A percentile compares a stretch with the other conserved stretches of the same genome.
These are phyloP conservation scores for Pugionium cornutum DNA, from an alignment of 345 rosid species.

Conservation along the genomic window DNA sequence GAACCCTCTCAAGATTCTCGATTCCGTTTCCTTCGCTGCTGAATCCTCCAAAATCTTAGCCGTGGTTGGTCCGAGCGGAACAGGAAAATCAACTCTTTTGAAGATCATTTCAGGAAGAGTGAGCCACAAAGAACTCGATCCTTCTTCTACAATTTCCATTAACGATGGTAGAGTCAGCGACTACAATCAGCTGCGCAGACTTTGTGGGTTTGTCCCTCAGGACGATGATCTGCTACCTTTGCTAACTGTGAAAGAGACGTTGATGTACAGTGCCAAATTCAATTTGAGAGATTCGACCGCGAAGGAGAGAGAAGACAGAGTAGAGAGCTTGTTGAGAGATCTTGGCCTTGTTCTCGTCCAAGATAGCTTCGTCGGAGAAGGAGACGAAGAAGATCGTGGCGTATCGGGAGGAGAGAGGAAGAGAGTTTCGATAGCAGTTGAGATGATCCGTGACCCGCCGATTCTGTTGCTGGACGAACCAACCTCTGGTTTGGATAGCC, in stretches of 20 bases:
- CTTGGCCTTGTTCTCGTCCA: constrained; percentile 58
- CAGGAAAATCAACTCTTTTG: constrained; percentile 84
- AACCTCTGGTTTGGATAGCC: constrained; percentile 86
- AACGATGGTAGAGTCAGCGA: constrained; percentile 41
- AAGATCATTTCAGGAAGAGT: constrained; percentile 75
- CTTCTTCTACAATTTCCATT: constrained; percentile 47
- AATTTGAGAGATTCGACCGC: constrained; percentile 54
- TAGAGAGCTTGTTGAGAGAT: constrained; percentile 64
- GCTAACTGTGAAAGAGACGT: constrained; percentile 80
- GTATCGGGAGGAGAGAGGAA: constrained; percentile 83
- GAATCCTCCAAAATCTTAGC: constrained; percentile 69
- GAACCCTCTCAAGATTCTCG: constrained; percentile 53
- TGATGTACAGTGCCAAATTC: constrained; percentile 77
- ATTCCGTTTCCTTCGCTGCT: constrained; percentile 66
- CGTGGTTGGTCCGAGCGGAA: constrained; percentile 82
- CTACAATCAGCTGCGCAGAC: constrained; percentile 56
- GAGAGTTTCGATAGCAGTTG: constrained; percentile 85
- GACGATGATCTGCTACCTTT: constrained; percentile 81
- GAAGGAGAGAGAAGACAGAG: constrained; percentile 60
- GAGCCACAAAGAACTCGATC: constrained; percentile 50
- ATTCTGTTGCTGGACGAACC: constrained; percentile 85
- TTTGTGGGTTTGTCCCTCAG: constrained; percentile 85
- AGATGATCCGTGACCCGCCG: constrained; percentile 78
- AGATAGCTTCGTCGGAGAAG: constrained; percentile 58
- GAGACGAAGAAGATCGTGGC: constrained; percentile 71